Conservation (phyloP, 768 basidiomycete genomes). For the Melanogaster broomeanus region DNA sequence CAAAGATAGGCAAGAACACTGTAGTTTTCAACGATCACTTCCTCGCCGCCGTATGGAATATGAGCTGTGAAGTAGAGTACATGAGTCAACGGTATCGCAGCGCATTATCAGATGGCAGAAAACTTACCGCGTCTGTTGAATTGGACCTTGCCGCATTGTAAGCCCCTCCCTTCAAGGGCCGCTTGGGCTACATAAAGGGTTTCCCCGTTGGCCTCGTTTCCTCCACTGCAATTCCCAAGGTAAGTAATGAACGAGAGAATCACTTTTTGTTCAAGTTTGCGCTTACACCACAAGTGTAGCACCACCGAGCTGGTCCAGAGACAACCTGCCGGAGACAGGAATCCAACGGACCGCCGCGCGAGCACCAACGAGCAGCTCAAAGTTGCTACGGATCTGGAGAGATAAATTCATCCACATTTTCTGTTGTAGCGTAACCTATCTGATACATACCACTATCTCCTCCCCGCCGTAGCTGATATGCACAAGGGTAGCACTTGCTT, state of each 20-base stretch:
- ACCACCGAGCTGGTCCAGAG: not conserved
- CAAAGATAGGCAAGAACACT: too few species aligned
- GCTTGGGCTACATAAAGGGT: conserved; percentile 2
- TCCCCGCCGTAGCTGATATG: conserved; percentile 20
- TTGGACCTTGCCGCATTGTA: conserved; percentile 4
- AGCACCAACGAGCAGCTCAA: conserved; percentile 43
- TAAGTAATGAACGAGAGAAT: not conserved
- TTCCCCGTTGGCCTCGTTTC: not conserved
- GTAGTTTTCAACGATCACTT: too few species aligned
- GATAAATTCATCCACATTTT: not conserved
- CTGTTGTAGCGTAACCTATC: not conserved
- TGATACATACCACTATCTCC: not conserved
- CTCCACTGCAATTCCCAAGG: not conserved
- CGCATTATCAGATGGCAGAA: not conserved
- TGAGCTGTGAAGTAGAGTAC: not conserved
- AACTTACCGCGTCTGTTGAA: not conserved
- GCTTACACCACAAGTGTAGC: not conserved
- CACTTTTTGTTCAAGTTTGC: too few species aligned
- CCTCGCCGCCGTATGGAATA: too few species aligned
- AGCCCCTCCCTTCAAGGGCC: not conserved
- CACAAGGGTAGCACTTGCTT: not conserved
- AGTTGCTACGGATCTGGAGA: conserved; percentile 24
- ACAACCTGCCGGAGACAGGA: not conserved
- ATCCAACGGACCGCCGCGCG: conserved; percentile 39
- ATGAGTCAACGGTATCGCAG: not conserved